Base-by-base conservation (phyloP, 139 green algal genomes). In the Desmodesmus armatus region DNA sequence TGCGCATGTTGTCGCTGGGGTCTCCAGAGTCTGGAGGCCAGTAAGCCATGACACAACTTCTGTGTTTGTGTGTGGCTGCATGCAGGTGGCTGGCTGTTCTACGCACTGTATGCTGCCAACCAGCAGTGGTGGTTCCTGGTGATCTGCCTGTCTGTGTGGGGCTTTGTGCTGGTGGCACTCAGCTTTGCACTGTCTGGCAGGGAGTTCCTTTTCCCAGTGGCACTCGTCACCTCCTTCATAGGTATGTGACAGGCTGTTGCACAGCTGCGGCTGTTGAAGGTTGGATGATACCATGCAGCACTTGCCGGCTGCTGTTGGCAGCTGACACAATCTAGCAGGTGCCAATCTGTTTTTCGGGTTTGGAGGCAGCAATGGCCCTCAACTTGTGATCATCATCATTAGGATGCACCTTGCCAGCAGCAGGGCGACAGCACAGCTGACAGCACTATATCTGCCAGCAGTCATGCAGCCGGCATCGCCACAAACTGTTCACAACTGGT, bases 21-120 rank as follows among this genome's bases (percentile, higher is more conserved):
- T n/a, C n/a, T n/a, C n/a, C n/a, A n/a, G n/a, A n/a, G n/a, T n/a
- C n/a, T n/a, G n/a, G n/a, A n/a, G n/a, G n/a, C n/a, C n/a, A n/a
- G n/a, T n/a, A n/a, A n/a, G n/a, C n/a, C n/a, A n/a, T n/a, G n/a
- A n/a, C n/a, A n/a, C n/a, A n/a, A n/a, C n/a, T n/a, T n/a, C n/a
- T n/a, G n/a, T n/a, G n/a, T n/a, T n/a, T n/a, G n/a, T n/a, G n/a
- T n/a, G 47, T 55, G 7, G 47, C 47, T 7, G 7, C 13, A 13
- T 55, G 69, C 69, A 77, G 69, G 69, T 4, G 69, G 69, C 39
- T 77, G 69, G 69, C 25, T 77, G 40, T 77, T 77, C 69, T 77
- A 39, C 21, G 23, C 7, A 23, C 69, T 77, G 69, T 77, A 77
- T 37, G 69, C 69, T 3, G 19, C 21, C 21, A 33, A 19, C 35